phyloP scores from a whole-genome alignment of 139 green algal species.

The Diplosphaera chodatii region DNA sequence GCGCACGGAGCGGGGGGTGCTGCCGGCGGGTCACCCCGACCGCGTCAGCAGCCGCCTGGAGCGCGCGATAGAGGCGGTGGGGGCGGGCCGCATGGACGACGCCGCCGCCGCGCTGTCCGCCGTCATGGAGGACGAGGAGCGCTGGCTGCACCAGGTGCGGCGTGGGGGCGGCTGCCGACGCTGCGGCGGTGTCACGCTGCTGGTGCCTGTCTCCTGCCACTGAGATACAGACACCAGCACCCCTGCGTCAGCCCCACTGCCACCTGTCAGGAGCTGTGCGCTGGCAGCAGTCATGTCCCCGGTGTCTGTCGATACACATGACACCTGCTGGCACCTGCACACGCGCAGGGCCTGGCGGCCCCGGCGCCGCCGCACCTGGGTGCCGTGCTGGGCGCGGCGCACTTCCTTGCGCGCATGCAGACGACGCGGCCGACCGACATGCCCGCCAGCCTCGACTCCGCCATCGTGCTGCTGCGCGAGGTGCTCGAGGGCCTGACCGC shows the following conservation, averaged over 20 bases:
- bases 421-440: constrained; percentile 34
- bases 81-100: not conserved
- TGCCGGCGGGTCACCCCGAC: constrained; percentile 33
- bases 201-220: too few species aligned
- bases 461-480: constrained; percentile 7
- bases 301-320: too few species aligned
- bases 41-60: constrained; percentile 10
- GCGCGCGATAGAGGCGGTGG: constrained; percentile 8
- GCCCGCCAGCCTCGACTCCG: constrained; percentile 43
- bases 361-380: constrained; percentile 14
- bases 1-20: constrained; percentile 38
- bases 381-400: constrained; percentile 24
- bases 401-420: constrained; percentile 36
- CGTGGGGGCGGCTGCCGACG: too few species aligned
- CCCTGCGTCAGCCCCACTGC: too few species aligned
- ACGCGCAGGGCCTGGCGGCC: constrained; percentile 10
- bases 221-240: too few species aligned
- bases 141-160: constrained; percentile 8
- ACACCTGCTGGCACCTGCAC: too few species aligned
- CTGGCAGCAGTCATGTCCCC: too few species aligned
- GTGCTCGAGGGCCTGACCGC: constrained; percentile 7
- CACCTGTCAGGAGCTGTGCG: too few species aligned
- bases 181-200: too few species aligned
- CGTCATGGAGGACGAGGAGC: constrained; percentile 20
- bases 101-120: constrained; percentile 3